Evolutionary conservation across 2,329 filamentous ascomycete genomes (phyloP), one percentile per base, ranked within the genome.

Genomic region (Fusarium abutilonis): DNA sequence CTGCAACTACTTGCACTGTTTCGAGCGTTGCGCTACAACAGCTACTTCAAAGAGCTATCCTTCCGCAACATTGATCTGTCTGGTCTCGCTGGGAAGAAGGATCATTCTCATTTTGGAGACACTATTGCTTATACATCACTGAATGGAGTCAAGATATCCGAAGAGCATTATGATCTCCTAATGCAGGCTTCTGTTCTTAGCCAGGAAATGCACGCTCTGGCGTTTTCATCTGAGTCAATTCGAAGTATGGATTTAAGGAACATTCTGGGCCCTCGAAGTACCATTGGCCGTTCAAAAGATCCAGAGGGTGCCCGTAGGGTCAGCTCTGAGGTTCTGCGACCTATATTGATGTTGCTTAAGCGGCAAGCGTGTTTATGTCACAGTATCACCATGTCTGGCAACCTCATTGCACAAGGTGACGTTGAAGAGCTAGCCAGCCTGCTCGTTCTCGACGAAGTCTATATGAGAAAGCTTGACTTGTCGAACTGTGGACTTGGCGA

Each of bases 11-110:
- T 86, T n/a, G 84, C 84, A 9, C 79, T 86, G 1, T 79, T 86
- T 63, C 79, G 83, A 5, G 82, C 84, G 2, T 72, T 86, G 56
- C 78, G 84, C 9, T 86, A 84, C 68, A 86, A 86, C 50, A 84
- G 83, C 61, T 86, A 82, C 64, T 86, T 86, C 72, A 83, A 82
- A 55, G 82, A 83, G 1, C 71, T 86, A n/a, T 86, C 82, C 2
- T 84, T 86, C 60, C 72, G 76, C 9, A 78, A 82, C 48, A 77
- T 86, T 13, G 80, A 85, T 60, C 74, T 86, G 17, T 79, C 78
- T 2, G 66, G 74, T 8, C 66, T 78, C 11, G 70, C 69, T 28
- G 72, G 73, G 34, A 76, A 71, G 43, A 76, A 76, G 42, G 84
- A 86, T 56, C 77, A 77, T 39, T 69, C 75, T 2, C 74, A 76